Evolutionary conservation across 2,329 filamentous ascomycete species (phyloP), one percentile per base, ranked within the genome.

Genomic region (Alternaria sp.): DNA sequence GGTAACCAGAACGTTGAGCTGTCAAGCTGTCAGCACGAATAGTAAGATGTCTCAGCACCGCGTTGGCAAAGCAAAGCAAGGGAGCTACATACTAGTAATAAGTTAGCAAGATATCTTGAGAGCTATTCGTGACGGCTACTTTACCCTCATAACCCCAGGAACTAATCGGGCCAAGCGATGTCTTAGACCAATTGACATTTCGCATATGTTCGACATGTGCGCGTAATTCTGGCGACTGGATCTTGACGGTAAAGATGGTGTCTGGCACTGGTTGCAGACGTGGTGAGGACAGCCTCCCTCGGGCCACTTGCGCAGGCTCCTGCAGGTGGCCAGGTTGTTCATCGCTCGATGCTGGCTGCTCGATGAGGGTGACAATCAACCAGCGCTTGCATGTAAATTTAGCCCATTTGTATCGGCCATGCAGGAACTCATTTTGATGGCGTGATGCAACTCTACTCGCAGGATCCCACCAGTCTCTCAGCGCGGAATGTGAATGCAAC

Each of bases 391-490:
- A 57, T 17, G 57, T 47, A 13, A 66, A 66, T 32, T 66, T 66
- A 36, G 43, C 49, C 63, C 63, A 66, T 7, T 47, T 57, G 25
- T 59, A 66, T 11, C 65, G 43, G 43, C 62, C 65, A 61, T 66
- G 59, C 19, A 49, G 45, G 28, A 67, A 66, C 9, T 60, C 53
- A 21, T 54, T n/a, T 28, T 66, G 59, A 23, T 55, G 36, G 21
- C 50, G 51, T 23, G 63, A 21, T 12, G 54, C 43, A 11, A 55
- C 59, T 36, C 46, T 60, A 28, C 63, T 67, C 4, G 46, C 46
- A 8, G 65, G 65, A 53, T 67, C 62, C 65, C 65, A 67, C 65
- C 65, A 67, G 47, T 67, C 65, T 40, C 63, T 49, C 15, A 67
- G 40, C 10, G 59, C 59, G n/a, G 59, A 49, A 26, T 63, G 57